Conservation (phyloP, 1,284 basidiomycete species). For the Lignosus rhinocerotis region DNA sequence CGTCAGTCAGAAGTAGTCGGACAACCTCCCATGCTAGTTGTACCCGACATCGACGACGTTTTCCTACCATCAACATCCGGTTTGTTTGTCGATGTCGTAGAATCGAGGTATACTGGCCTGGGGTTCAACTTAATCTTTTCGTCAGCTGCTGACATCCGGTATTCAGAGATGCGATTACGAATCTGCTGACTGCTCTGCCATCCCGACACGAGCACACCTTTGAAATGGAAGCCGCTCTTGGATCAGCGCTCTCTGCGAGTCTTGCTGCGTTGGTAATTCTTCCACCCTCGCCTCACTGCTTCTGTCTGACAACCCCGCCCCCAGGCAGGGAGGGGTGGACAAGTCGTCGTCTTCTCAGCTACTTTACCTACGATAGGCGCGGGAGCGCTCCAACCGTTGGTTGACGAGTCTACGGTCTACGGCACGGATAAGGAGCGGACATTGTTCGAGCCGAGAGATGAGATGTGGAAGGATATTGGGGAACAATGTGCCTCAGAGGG, state of each 20-base stretch:
- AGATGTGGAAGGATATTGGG: conserved; percentile 80
- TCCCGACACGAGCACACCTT: conserved; percentile 58
- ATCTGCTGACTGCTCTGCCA: conserved; percentile 69
- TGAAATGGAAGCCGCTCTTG: conserved; percentile 66
- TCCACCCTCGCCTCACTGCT: conserved; percentile 7
- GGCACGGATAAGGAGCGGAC: conserved; percentile 89
- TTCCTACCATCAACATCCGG: conserved; percentile 82
- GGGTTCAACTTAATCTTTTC: background rate
- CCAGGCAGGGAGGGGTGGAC: conserved; percentile 82
- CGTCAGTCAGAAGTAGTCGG: conserved; percentile 51
- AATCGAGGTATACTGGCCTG: conserved; percentile 56
- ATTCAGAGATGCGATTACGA: conserved; percentile 57
- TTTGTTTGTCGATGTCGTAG: conserved; percentile 78
- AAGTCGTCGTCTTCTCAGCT: conserved; percentile 82
- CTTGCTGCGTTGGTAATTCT: conserved; percentile 71
- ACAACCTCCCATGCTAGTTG: conserved; percentile 77
- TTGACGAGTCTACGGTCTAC: conserved; percentile 74
- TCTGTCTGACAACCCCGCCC: background rate
- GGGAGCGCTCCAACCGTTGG: conserved; percentile 59
- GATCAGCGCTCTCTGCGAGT: conserved; percentile 76
- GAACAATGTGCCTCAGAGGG: conserved; percentile 91
- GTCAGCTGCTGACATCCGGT: conserved; percentile 4
- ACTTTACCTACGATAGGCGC: conserved; percentile 79
- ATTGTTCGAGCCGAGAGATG: conserved; percentile 76
- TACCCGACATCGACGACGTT: conserved; percentile 89